Evolutionary conservation across 2,329 filamentous ascomycete species (phyloP).

Genomic region (Exophiala oligosperma): DNA sequence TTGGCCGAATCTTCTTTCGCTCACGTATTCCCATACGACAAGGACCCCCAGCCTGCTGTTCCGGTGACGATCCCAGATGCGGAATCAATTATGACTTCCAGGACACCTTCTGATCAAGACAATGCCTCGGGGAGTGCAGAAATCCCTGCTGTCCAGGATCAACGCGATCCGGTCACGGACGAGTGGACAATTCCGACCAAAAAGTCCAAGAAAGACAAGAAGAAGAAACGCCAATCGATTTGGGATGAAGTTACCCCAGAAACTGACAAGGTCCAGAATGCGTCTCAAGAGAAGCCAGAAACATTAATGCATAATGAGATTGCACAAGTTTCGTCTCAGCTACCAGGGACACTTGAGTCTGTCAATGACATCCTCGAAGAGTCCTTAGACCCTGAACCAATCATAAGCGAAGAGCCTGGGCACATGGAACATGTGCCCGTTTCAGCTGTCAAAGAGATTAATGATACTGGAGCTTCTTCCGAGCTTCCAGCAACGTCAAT

Average conservation of each 20-base stretch:
- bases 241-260: neutral
- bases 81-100: too few species aligned
- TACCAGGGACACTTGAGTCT: neutral
- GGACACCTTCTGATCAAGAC: too few species aligned
- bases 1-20: too few species aligned
- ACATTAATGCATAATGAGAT: neutral
- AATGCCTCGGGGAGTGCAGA: neutral
- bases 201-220: constrained; percentile 33
- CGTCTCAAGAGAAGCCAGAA: neutral
- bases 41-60: too few species aligned
- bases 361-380: neutral
- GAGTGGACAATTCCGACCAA: constrained; percentile 29
- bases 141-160: neutral
- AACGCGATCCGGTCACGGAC: neutral
- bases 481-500: too few species aligned
- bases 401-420: too few species aligned
- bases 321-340: neutral
- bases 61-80: too few species aligned
- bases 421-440: too few species aligned
- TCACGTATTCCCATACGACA: too few species aligned
- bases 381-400: too few species aligned
- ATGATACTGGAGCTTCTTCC: too few species aligned
- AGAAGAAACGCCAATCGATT: constrained; percentile 11
- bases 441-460: too few species aligned
- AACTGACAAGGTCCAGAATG: neutral